Percentiles rank a stretch among this genome's conserved stretches.
Conservation (phyloP, 2,329 filamentous ascomycete species). For the Ceratocystis colombiana region DNA sequence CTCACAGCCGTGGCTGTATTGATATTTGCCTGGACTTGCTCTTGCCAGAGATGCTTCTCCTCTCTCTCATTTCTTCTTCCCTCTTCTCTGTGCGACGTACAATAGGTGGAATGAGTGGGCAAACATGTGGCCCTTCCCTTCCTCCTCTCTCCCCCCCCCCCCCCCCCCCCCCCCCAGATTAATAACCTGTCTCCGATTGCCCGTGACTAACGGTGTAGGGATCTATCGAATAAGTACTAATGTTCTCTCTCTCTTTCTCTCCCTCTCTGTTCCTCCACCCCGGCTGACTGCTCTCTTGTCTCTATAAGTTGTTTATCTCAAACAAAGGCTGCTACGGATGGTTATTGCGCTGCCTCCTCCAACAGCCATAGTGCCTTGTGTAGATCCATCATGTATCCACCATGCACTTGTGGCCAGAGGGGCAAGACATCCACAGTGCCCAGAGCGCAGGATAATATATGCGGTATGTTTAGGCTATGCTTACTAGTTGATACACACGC, state of each 20-base stretch:
- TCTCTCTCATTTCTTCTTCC: not conserved
- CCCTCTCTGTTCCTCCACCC: not conserved
- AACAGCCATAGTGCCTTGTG: not conserved
- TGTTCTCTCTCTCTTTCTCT: not conserved
- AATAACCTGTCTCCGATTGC: not conserved
- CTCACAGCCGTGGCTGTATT: not conserved
- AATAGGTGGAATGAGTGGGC: not conserved
- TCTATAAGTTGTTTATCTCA: conserved; percentile 10
- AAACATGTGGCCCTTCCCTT: not conserved
- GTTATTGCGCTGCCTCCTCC: not conserved
- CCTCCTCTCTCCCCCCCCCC: not conserved
- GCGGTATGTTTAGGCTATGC: conserved; percentile 7
- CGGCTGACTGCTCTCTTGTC: conserved; percentile 6
- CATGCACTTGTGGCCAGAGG: not conserved
- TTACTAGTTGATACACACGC: not conserved
- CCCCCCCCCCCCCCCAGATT: not conserved
- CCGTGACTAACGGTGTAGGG: not conserved
- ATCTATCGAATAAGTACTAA: not conserved
- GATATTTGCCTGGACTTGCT: not conserved
- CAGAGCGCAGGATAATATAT: not conserved
- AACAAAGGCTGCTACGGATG: not conserved
- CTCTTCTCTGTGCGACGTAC: conserved; percentile 3
- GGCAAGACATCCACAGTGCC: not conserved
- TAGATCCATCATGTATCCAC: not conserved
- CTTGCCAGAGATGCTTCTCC: not conserved